Conservation (phyloP, 495 filamentous ascomycete genomes). For the Aspergillus diversus region DNA sequence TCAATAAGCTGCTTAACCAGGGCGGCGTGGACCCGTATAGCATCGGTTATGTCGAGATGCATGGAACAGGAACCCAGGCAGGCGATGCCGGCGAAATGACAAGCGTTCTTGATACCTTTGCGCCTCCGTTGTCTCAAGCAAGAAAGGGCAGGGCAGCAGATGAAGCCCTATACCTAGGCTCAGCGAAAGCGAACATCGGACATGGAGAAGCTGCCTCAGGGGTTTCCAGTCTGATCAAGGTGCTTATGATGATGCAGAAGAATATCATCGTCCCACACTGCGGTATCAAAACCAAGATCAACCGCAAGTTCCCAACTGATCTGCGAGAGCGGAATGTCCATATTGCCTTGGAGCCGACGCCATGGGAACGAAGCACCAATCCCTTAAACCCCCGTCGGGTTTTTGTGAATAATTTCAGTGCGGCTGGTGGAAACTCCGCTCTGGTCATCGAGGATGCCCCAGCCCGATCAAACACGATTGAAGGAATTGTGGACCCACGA, state of each 20-base stretch:
- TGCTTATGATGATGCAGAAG: conserved; percentile 85
- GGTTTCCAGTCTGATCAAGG: conserved; percentile 79
- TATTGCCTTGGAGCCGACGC: conserved; percentile 26
- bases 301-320: conserved; percentile 40
- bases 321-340: conserved; percentile 32
- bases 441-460: conserved; percentile 44
- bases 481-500: neutral
- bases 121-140: conserved; percentile 45
- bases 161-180: conserved; percentile 77
- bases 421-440: conserved; percentile 48
- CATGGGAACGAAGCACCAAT: neutral
- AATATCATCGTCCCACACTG: conserved; percentile 82
- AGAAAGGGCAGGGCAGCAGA: conserved; percentile 63
- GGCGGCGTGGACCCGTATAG: conserved; percentile 73
- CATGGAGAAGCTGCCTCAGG: conserved; percentile 91
- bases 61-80: conserved; percentile 84
- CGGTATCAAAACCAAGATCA: conserved; percentile 72
- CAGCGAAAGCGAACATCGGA: conserved; percentile 87
- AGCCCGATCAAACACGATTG: neutral
- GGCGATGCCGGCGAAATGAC: conserved; percentile 81
- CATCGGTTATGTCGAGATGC: conserved; percentile 83
- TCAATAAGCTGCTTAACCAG: conserved; percentile 66
- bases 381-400: conserved; percentile 22
- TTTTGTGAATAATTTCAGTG: conserved; percentile 44
- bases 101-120: conserved; percentile 79